Percentiles rank a stretch among this genome's conserved stretches.
Evolutionary conservation across 768 basidiomycete genomes (phyloP).

Genomic region (Trametes punicea): DNA sequence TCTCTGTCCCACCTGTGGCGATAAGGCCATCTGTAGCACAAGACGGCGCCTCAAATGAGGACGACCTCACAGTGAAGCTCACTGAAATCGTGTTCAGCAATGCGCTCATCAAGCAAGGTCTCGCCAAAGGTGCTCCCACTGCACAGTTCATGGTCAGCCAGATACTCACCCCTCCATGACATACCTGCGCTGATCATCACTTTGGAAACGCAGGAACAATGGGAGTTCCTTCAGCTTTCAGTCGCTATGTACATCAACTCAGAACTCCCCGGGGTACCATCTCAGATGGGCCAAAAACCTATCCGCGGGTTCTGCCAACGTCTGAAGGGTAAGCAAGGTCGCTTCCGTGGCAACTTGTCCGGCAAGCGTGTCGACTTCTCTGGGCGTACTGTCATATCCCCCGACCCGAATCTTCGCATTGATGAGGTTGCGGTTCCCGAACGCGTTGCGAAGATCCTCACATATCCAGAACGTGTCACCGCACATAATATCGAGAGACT

Average conservation of each 20-base stretch:
- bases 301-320: constrained; percentile 98
- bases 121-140: constrained; percentile 84
- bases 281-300: constrained; percentile 85
- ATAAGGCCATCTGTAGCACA: constrained; percentile 97
- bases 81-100: constrained; percentile 97
- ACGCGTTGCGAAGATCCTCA: constrained; percentile 90
- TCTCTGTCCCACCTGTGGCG: constrained; percentile 96
- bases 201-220: constrained; percentile 72
- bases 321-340: constrained; percentile 97
- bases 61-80: constrained; percentile 95
- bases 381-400: constrained; percentile 96
- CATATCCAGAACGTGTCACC: constrained; percentile 95
- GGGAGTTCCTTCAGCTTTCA: constrained; percentile 93
- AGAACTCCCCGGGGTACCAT: constrained; percentile 89
- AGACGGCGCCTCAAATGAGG: constrained; percentile 97
- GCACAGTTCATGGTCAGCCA: constrained; percentile 77
- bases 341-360: constrained; percentile 96
- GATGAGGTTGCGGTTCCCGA: constrained; percentile 98
- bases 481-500: constrained; percentile 81
- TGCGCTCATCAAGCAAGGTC: constrained; percentile 84
- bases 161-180: constrained; percentile 6
- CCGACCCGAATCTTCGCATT: constrained; percentile 97
- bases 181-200: constrained; percentile 1
- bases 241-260: constrained; percentile 99
- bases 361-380: constrained; percentile 99